Evolutionary conservation across 352 stramenopile genomes (phyloP).

Genomic region (Pythium brassicae): DNA sequence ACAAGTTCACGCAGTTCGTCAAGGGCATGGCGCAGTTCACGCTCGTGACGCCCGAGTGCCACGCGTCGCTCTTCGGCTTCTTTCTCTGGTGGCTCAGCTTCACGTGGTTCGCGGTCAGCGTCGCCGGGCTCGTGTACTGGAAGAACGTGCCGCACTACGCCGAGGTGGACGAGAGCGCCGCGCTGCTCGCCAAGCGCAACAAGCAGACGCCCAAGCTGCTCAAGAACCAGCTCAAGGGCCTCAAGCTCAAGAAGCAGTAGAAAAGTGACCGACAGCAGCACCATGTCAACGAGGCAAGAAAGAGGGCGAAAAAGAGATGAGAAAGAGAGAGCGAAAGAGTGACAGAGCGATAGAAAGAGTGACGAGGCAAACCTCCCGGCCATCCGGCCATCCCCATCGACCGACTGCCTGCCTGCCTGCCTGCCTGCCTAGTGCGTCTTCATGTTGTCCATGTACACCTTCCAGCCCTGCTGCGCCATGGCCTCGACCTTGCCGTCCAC

Average conservation of each 20-base stretch:
- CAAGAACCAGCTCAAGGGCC: constrained; percentile 68
- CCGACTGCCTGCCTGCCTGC: too few relatives aligned
- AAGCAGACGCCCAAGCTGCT: constrained; percentile 61
- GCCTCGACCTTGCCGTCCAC: constrained; percentile 92
- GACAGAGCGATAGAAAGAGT: too few relatives aligned
- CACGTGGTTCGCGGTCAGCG: constrained; percentile 52
- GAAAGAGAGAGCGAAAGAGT: too few relatives aligned
- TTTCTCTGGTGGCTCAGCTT: constrained; percentile 50
- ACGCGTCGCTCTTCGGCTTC: constrained; percentile 60
- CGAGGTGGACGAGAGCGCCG: constrained; percentile 8
- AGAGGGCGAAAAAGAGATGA: too few relatives aligned
- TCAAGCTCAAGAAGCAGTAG: constrained; percentile 66
- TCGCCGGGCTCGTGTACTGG: constrained; percentile 56
- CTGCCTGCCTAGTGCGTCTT: constrained; percentile 39
- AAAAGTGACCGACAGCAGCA: too few relatives aligned
- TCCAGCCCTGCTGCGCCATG: constrained; percentile 86
- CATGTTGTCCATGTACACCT: constrained; percentile 86
- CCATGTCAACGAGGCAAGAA: too few relatives aligned
- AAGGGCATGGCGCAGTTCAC: constrained; percentile 63
- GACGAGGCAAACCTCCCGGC: too few relatives aligned
- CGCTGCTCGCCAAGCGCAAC: constrained; percentile 22
- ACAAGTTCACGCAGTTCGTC: constrained; percentile 46
- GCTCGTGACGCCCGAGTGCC: constrained; percentile 52
- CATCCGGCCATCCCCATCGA: too few relatives aligned
- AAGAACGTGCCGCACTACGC: constrained; percentile 48